Conservation (phyloP, 106 monocot species). For the Narthecium ossifragum region DNA sequence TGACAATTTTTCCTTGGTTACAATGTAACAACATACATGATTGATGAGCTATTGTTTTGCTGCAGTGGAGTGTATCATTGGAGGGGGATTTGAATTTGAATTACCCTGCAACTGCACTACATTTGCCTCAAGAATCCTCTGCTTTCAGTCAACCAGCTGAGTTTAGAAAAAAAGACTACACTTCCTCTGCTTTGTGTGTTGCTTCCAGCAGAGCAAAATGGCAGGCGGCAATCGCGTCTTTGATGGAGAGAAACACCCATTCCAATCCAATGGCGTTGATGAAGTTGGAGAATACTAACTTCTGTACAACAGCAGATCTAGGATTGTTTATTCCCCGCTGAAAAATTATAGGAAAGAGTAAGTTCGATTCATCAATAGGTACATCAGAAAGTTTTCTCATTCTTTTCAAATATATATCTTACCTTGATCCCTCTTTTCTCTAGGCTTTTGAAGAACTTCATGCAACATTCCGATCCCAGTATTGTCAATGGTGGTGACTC, state of each 20-base stretch:
- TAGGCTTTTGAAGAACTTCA: conserved; percentile 35
- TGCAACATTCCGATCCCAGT: conserved; percentile 42
- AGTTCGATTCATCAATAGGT: background rate
- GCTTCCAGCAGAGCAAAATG: conserved; percentile 15
- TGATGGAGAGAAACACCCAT: conserved; percentile 44
- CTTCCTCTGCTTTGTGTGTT: background rate
- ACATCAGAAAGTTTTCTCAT: background rate
- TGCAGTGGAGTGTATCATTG: too few species aligned
- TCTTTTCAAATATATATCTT: background rate
- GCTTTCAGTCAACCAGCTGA: background rate
- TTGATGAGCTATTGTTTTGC: too few species aligned
- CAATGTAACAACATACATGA: background rate
- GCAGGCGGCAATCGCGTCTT: conserved; percentile 45
- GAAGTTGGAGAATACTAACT: conserved; percentile 31
- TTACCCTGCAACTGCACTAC: background rate
- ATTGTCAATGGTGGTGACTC: conserved; percentile 60
- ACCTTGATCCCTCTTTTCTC: conserved; percentile 48
- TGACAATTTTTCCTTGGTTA: background rate
- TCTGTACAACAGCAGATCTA: conserved; percentile 29
- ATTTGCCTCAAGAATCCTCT: background rate
- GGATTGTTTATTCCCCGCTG: conserved; percentile 40
- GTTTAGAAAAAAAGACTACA: background rate
- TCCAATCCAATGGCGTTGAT: conserved; percentile 31
- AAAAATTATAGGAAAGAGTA: too few species aligned
- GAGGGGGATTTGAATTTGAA: too few species aligned